Evolutionary conservation across 2,329 filamentous ascomycete genomes (phyloP), one percentile per base, ranked within the genome.

Genomic region (Fusarium odoratissimum): DNA sequence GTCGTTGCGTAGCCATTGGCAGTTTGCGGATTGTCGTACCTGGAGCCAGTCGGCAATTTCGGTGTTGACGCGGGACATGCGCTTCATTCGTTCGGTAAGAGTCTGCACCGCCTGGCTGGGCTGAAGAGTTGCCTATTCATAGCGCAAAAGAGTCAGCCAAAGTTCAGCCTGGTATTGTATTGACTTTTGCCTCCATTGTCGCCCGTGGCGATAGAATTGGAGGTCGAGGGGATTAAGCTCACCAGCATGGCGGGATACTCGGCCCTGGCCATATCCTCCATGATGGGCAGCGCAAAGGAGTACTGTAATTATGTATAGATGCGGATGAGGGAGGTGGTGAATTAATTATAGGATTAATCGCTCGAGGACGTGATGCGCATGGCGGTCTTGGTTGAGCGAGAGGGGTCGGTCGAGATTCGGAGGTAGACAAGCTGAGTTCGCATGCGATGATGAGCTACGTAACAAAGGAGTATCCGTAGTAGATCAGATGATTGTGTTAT

Each of bases 41-140:
- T 95, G 93, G 71, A 99, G 89, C 94, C 95, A 99, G 84, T 98
- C 95, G 82, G 95, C 95, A 79, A 99, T 94, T 80, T 98, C 94
- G 76, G 87, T 84, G 83, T 99, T 98, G 84, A 97, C 85, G 82
- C 92, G 94, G 78, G 89, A 90, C 80, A 98, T 95, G 83, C 94
- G 90, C 83, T 93, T 93, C 76, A 98, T 90, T 79, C 96, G 93
- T 77, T 98, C 95, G 82, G 92, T 93, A 77, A 98, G 89, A 67
- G 94, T 89, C 60, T 90, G 88, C 42, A 95, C 93, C 67, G 96
- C 95, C 84, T 96, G 94, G 75, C 85, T 85, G 31, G 96, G 95
- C 82, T 93, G 91, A 78, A 99, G 88, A 78, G 90, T 89, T 75
- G 92, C 91, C 95, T 98, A 67, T 61, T 35, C 76, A 52, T 59